phyloP scores from a whole-genome alignment of 176 grass and related monocot genomes.

The Ananas comosus region DNA sequence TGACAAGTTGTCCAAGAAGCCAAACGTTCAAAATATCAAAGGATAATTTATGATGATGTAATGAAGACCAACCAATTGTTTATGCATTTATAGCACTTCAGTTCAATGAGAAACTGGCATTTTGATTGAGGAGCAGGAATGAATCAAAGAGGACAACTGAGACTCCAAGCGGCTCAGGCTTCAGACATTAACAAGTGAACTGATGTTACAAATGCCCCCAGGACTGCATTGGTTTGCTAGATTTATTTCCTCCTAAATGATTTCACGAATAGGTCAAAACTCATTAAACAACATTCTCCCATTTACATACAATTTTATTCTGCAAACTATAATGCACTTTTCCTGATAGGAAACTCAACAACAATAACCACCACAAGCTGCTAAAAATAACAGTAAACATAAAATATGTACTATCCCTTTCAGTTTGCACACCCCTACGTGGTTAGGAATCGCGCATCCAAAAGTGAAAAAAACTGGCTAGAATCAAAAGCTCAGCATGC shows the following conservation, averaged over 20 bases:
- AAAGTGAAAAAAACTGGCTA: not conserved
- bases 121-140: not conserved
- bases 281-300: not conserved
- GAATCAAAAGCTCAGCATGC: constrained; percentile 2
- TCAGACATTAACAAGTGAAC: not conserved
- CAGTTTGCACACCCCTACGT: not conserved
- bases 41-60: not conserved
- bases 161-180: not conserved
- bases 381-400: not conserved
- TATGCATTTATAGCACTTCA: not conserved
- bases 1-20: too few species aligned
- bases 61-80: too few species aligned
- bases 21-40: not conserved
- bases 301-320: too few species aligned
- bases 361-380: not conserved
- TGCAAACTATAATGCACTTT: too few species aligned
- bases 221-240: not conserved
- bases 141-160: not conserved
- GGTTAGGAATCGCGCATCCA: not conserved
- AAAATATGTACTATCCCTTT: not conserved
- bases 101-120: not conserved
- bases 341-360: not conserved
- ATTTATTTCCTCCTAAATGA: not conserved
- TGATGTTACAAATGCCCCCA: not conserved
- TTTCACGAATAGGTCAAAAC: not conserved